Evolutionary conservation across 495 filamentous ascomycete species (phyloP), one percentile per base, ranked within the genome.

Genomic region (Haplographium delicatum): DNA sequence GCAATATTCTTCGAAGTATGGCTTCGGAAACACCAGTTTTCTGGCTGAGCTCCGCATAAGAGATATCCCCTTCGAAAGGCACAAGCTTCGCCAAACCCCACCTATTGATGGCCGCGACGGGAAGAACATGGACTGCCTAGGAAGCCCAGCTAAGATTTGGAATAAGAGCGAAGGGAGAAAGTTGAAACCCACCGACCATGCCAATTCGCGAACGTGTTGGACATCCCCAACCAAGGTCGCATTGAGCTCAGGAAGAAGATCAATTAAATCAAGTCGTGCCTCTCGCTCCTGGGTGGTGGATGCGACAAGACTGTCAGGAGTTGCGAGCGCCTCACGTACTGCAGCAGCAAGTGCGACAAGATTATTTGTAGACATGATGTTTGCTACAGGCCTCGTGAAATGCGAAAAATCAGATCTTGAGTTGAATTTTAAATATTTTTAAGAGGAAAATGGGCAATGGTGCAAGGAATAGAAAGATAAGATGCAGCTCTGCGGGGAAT

Each of bases 1-100:
- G 66, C 9, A 76, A 39, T 31, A 75, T 52, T 10, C 73, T 64
- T 30, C 58, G 60, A 16, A 74, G 47, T 1, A 30, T 34, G 13
- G 30, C 20, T 10, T 44, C 47, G 59, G 23, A 24, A 22, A 50
- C 8, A 19, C 48, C 48, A n/a, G 22, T 27, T 22, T 26, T 23
- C 8, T 19, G 24, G 15, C 47, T 13, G 9, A 56, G 53, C n/a
- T 76, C 66, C 19, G 56, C 41, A 44, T 75, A 71, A 4, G 67
- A 62, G 45, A 72, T 72, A 25, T 67, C 57, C 4, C 64, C 59
- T 11, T 65, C 52, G 5, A 67, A 40, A 15, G 71, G 70, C 15
- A 71, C 43, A 26, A 44, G 19, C 39, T 50, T 50, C 10, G 53
- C 46, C 10, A 51, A 3, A 3, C 33, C 23, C 30, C 39, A 51